Base-by-base conservation (phyloP, 148 eudicot species). In the Fagopyrum homotropicum region DNA sequence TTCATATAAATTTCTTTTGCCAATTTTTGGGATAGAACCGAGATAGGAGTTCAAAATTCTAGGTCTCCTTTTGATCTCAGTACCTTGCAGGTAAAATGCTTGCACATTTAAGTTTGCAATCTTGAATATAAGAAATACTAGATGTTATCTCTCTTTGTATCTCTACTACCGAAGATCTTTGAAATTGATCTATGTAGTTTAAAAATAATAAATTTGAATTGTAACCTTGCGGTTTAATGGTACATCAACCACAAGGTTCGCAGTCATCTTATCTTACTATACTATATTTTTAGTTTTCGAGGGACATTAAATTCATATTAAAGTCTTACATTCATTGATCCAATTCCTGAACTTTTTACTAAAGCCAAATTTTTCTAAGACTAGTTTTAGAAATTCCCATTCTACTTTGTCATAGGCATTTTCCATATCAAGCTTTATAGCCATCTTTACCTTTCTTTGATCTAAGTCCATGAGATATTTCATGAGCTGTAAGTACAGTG, bases 51-150 rank as follows among this genome's bases (percentile, higher is more conserved):
- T 40, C 72, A 40, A 17, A 69, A 40, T 69, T 35, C 72, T 40
- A 47, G 72, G 7, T 44, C 51, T 11, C 45, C 12, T 44, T 69
- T 69, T 5, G 73, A 69, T 12, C 44, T 10, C 45, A 35, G 71
- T 66, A 2, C 47, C 11, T 69, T 69, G 47, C 73, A 69, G 73
- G 73, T 69, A 69, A 14, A 69, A 46, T 14, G 9, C 50, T 69
- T 46, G 14, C 22, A 69, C 14, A 7, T 45, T 16, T 44, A 44
- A 43, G 73, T 69, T 69, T 43, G 49, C 10, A n/a, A 7, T 45
- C 49, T 68, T 69, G 22, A 69, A 16, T 69, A 16, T 43, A 14
- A 16, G 26, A 26, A 69, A 69, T 45, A 19, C 26, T 22, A 45
- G 12, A 43, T 44, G 19, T 15, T 16, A 45, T 45, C 0, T 44